Evolutionary conservation across 306 rosid genomes (phyloP).

Genomic region (Begonia fuchsioides): DNA sequence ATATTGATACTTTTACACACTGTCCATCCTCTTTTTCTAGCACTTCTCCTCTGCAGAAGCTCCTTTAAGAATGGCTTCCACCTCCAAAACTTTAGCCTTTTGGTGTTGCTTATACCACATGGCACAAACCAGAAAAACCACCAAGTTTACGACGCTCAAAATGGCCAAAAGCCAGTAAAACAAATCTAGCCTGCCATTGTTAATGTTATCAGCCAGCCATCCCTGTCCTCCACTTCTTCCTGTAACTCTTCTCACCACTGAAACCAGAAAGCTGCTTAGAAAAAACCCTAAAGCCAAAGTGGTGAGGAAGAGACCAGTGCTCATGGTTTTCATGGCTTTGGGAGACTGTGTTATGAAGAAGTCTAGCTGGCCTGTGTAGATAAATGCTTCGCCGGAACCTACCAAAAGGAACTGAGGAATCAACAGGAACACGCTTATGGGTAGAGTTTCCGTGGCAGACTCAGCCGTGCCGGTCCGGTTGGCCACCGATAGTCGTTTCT

Average conservation of each 20-base stretch:
- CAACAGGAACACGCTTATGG: slow-evolving; percentile 58
- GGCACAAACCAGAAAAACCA: slow-evolving; percentile 41
- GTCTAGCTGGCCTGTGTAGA: slow-evolving; percentile 98
- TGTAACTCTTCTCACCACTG: slow-evolving; percentile 44
- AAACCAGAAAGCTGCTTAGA: slow-evolving; percentile 67
- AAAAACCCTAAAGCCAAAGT: slow-evolving; percentile 81
- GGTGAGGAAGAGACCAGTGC: slow-evolving; percentile 85
- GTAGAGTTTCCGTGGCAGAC: slow-evolving; percentile 20
- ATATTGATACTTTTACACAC: too few species aligned
- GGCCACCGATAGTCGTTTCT: slow-evolving; percentile 44
- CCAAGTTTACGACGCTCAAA: slow-evolving; percentile 42
- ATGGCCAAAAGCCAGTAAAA: slow-evolving; percentile 61
- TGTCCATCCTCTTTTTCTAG: slow-evolving; percentile 6
- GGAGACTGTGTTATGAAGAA: slow-evolving; percentile 91
- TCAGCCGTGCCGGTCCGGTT: slow-evolving; percentile 13
- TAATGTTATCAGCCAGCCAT: too few species aligned
- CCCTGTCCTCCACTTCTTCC: slow-evolving; percentile 40
- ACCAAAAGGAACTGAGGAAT: slow-evolving; percentile 82
- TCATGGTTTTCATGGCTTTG: slow-evolving; percentile 89
- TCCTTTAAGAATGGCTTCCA: slow-evolving; percentile 18
- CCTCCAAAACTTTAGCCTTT: slow-evolving; percentile 27
- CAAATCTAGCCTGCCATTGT: slow-evolving; percentile 77
- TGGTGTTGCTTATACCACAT: slow-evolving; percentile 41
- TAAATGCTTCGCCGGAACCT: slow-evolving; percentile 86
- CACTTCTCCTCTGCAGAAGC: slow-evolving; percentile 23